Evolutionary conservation across 2,329 filamentous ascomycete species (phyloP).

Genomic region (Cladosporium sp.): DNA sequence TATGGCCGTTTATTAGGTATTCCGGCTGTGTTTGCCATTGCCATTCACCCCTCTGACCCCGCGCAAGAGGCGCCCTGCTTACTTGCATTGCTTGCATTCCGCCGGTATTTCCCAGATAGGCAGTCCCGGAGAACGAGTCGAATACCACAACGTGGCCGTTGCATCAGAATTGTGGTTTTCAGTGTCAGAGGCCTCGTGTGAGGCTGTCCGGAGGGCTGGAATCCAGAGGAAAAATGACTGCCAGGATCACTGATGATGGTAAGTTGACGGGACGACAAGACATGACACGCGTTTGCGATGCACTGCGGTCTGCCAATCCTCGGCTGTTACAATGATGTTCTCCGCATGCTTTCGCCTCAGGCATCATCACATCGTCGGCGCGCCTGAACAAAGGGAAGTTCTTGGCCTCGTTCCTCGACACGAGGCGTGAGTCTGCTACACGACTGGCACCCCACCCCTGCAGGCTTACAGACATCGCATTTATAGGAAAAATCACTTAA

Average conservation of each 20-base stretch:
- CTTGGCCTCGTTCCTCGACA: slow-evolving; percentile 11
- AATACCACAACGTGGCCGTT: background rate
- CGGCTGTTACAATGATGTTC: background rate
- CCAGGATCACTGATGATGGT: background rate
- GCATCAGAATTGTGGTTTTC: slow-evolving; percentile 6
- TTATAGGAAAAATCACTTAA: background rate
- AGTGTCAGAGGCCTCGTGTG: background rate
- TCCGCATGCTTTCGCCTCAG: background rate
- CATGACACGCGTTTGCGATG: background rate
- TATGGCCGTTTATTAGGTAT: slow-evolving; percentile 7
- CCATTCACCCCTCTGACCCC: slow-evolving; percentile 13
- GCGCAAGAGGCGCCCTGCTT: slow-evolving; percentile 8
- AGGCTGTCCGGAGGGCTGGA: background rate
- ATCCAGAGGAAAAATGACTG: background rate
- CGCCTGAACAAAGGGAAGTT: background rate
- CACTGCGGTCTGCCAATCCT: background rate
- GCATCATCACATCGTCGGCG: background rate
- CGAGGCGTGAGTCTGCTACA: background rate
- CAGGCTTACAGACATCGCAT: background rate
- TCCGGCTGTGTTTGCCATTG: slow-evolving; percentile 13
- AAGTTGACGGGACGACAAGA: background rate
- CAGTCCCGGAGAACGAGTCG: background rate
- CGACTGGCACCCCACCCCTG: background rate
- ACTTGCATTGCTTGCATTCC: slow-evolving; percentile 1
- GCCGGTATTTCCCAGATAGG: slow-evolving; percentile 13